Evolutionary conservation across 1,139 yeast species (phyloP), one percentile per base, ranked within the genome.

Genomic region (Pichia sp.): DNA sequence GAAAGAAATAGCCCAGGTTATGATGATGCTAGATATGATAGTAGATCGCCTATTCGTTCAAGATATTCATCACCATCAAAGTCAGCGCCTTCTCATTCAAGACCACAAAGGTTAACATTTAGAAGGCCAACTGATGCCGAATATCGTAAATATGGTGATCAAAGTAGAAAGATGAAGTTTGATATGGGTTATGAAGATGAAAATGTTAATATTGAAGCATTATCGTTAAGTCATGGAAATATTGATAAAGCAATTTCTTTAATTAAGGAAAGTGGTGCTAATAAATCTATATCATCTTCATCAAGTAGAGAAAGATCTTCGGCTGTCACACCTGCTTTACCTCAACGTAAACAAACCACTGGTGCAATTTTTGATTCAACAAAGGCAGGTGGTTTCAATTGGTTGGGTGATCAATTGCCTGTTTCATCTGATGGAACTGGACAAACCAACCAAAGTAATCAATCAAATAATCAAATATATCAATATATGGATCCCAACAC

Each of bases 401-500:
- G 72, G 71, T 56, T 70, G 55, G 66, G 62, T n/a, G 62, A 59
- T 44, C 47, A 56, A 29, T 39, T 58, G 40, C 44, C 67, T 48
- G 52, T 64, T 45, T 49, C 61, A 34, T 49, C 49, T 12, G 70
- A 69, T 63, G 70, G 48, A 13, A 35, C 38, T 13, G 25, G 30
- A 15, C 7, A n/a, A 44, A 44, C 26, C 48, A 45, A 7, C 16
- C 34, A 29, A 29, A 29, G 9, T 38, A 39, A 61, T 25, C 53
- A 61, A 24, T 52, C 48, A 30, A 56, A 58, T 38, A 58, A 48
- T 50, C 65, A 61, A 47, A 60, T 77, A 39, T 80, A 75, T 56
- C 85, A 80, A 58, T 80, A 78, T 58, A 72, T 82, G 11, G 85
- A 80, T 56, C 85, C 85, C 7, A 62, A 71, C 15, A 79, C 84